phyloP scores from a whole-genome alignment of 2,329 filamentous ascomycete species.

The Elsinoe arachidis region DNA sequence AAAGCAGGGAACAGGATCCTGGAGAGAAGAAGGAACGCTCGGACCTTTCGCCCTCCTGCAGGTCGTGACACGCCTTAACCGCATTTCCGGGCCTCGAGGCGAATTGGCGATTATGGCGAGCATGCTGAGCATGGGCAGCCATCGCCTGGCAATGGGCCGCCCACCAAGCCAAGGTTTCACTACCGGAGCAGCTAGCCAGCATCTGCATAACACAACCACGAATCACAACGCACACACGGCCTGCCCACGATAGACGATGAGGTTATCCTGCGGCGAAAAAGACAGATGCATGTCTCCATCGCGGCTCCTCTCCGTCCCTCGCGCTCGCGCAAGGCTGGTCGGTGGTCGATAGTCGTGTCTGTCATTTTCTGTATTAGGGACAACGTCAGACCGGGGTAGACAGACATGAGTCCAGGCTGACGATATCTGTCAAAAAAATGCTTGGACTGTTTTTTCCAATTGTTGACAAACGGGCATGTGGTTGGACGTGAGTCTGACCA shows the following conservation, averaged over 20 bases:
- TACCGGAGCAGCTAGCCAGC: constrained; percentile 12
- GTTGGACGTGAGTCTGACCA: not conserved
- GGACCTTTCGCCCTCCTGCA: constrained; percentile 1
- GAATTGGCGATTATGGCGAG: constrained; percentile 1
- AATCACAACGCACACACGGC: constrained; percentile 4
- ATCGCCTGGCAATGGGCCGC: not conserved
- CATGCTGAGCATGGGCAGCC: not conserved
- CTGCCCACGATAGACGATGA: not conserved
- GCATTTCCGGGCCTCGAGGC: constrained; percentile 12
- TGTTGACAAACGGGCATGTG: constrained; percentile 4
- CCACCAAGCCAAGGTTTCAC: constrained; percentile 13
- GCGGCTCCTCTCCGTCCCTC: not conserved
- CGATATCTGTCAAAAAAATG: constrained; percentile 1
- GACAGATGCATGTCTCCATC: not conserved
- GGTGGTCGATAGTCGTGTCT: not conserved
- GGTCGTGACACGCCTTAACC: constrained; percentile 5
- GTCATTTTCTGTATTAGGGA: not conserved
- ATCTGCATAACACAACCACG: constrained; percentile 8
- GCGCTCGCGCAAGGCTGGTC: constrained; percentile 5
- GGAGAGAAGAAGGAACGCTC: not conserved
- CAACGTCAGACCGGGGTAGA: not conserved
- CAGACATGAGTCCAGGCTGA: not conserved
- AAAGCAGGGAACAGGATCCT: constrained; percentile 12
- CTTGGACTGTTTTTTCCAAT: not conserved
- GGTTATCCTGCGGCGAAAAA: not conserved